These are phyloP conservation scores for Camellia granthamiana DNA, from an alignment of 148 eudicot genomes.

Conservation along the genomic window DNA sequence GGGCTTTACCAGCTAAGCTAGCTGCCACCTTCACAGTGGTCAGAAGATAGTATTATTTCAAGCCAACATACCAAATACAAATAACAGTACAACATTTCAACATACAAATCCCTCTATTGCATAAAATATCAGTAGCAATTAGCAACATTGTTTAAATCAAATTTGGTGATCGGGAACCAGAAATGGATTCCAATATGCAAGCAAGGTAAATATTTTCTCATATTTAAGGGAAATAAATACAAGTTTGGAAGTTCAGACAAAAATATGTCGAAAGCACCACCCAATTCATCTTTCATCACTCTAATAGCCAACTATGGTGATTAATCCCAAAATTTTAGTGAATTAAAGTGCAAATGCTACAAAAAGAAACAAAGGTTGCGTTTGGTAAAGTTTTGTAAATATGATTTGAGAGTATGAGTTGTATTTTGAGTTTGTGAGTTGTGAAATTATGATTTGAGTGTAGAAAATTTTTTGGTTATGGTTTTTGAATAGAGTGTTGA, in stretches of 20 bases:
- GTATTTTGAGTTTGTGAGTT: too few species aligned
- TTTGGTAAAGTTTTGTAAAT: too few species aligned
- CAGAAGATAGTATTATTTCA: too few species aligned
- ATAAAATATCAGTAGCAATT: neutral
- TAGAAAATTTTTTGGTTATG: too few species aligned
- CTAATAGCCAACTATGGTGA: neutral
- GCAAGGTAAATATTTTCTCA: too few species aligned
- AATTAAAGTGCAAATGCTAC: neutral
- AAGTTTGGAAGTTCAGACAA: too few species aligned
- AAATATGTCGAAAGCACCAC: neutral
- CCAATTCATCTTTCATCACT: neutral
- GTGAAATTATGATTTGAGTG: too few species aligned
- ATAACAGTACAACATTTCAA: neutral
- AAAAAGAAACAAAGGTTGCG: neutral
- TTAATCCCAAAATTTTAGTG: neutral
- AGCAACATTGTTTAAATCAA: neutral
- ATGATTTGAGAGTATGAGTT: too few species aligned
- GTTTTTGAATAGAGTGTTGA: too few species aligned
- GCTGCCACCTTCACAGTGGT: neutral
- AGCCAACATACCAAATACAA: neutral
- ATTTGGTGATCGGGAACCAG: neutral
- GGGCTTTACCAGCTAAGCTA: neutral
- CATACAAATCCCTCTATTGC: neutral
- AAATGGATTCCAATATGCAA: conserved; percentile 7
- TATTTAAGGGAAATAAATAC: neutral